phyloP scores from a whole-genome alignment of 495 filamentous ascomycete species.

The Delitschia confertaspora region DNA sequence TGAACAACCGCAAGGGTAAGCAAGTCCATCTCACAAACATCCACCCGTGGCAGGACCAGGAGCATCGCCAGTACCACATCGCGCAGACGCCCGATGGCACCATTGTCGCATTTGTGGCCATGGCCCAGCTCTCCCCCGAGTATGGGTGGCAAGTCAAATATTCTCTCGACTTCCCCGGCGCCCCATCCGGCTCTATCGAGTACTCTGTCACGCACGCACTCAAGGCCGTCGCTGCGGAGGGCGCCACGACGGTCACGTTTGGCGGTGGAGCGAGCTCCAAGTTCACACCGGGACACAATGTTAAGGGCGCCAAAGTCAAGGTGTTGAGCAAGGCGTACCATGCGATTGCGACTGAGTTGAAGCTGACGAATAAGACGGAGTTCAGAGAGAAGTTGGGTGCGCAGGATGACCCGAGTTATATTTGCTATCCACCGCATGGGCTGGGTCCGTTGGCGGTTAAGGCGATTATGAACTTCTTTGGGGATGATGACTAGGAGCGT shows the following conservation, averaged over 20 bases:
- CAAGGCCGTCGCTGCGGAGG: conserved; percentile 52
- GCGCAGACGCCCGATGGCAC: conserved; percentile 56
- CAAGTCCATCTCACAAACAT: conserved; percentile 83
- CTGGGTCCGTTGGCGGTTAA: conserved; percentile 65
- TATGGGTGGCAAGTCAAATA: conserved; percentile 87
- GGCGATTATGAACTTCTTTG: conserved; percentile 75
- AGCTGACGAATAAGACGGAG: conserved; percentile 71
- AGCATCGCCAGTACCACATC: conserved; percentile 76
- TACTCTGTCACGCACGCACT: conserved; percentile 68
- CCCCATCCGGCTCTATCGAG: conserved; percentile 74
- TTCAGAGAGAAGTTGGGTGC: conserved; percentile 81
- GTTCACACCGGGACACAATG: conserved; percentile 63
- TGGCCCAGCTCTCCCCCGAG: conserved; percentile 63
- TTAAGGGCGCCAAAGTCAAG: conserved; percentile 62
- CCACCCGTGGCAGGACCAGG: conserved; percentile 66
- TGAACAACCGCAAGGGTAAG: conserved; percentile 63
- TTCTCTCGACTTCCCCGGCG: conserved; percentile 71
- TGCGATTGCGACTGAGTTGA: conserved; percentile 65
- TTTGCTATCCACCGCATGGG: conserved; percentile 73
- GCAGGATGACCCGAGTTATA: conserved; percentile 65
- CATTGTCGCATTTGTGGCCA: conserved; percentile 61
- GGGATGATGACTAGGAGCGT: conserved; percentile 46
- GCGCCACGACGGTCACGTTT: conserved; percentile 64
- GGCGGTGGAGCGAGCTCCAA: conserved; percentile 62
- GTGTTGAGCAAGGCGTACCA: conserved; percentile 69